Conservation (phyloP, 495 filamentous ascomycete genomes). For the Letharia lupina region DNA sequence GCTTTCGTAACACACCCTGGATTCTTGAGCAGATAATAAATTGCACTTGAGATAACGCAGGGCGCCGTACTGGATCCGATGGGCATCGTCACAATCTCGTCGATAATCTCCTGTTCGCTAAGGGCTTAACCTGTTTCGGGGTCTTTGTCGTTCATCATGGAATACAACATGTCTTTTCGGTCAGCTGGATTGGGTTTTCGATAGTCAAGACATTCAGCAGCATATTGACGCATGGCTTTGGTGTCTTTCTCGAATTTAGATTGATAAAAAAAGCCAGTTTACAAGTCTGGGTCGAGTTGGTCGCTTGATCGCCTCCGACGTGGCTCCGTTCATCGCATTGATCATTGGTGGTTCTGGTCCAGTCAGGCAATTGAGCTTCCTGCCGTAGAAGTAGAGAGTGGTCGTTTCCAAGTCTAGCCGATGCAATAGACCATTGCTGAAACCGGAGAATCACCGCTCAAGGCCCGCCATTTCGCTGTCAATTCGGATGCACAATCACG, state of each 20-base stretch:
- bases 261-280: conserved; percentile 36
- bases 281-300: conserved; percentile 35
- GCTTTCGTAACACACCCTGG: conserved; percentile 32
- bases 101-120: conserved; percentile 51
- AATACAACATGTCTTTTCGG: conserved; percentile 61
- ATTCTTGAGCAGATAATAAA: conserved; percentile 41
- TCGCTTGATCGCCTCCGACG: conserved; percentile 37
- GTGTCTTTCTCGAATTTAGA: conserved; percentile 49
- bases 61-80: conserved; percentile 41
- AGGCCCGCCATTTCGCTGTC: conserved; percentile 54
- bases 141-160: conserved; percentile 60
- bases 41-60: conserved; percentile 37
- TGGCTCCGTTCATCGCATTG: conserved; percentile 35
- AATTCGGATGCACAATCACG: conserved; percentile 59
- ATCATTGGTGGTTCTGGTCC: conserved; percentile 33
- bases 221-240: conserved; percentile 47
- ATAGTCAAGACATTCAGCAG: conserved; percentile 50
- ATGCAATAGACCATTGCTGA: conserved; percentile 63
- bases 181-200: conserved; percentile 44
- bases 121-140: conserved; percentile 57
- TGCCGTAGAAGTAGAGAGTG: conserved; percentile 51
- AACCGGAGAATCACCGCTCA: conserved; percentile 38
- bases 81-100: conserved; percentile 54
- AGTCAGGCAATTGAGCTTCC: conserved; percentile 31
- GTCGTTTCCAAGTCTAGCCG: conserved; percentile 62